These are phyloP conservation scores for Pseudogymnoascus sp. DNA, from an alignment of 2,329 filamentous ascomycete species.

Conservation along the genomic window DNA sequence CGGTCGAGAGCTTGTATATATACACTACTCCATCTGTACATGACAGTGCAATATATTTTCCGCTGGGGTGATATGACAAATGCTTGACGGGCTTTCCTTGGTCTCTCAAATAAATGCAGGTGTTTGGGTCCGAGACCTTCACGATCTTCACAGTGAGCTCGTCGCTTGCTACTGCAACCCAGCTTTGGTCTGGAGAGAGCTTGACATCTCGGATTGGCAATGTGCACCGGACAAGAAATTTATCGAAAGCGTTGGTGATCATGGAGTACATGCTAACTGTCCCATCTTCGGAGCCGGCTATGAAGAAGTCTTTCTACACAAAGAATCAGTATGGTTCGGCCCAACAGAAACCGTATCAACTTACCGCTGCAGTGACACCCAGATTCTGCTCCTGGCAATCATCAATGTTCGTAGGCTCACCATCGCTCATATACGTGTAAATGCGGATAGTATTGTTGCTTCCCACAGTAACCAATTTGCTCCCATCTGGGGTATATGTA, in stretches of 20 bases:
- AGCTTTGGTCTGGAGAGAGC: slow-evolving; percentile 71
- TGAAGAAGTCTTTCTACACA: slow-evolving; percentile 66
- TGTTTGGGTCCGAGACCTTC: slow-evolving; percentile 67
- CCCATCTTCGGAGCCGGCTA: slow-evolving; percentile 87
- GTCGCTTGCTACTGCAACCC: slow-evolving; percentile 94
- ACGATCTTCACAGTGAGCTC: slow-evolving; percentile 89
- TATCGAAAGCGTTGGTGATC: slow-evolving; percentile 64
- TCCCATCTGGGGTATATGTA: slow-evolving; percentile 82
- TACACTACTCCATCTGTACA: slow-evolving; percentile 87
- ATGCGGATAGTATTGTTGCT: slow-evolving; percentile 90
- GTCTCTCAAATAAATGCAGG: slow-evolving; percentile 71
- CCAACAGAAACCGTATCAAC: slow-evolving; percentile 3
- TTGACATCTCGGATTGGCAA: slow-evolving; percentile 80
- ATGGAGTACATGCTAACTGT: slow-evolving; percentile 93
- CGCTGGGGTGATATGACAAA: slow-evolving; percentile 76
- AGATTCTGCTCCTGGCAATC: slow-evolving; percentile 83
- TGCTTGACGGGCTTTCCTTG: slow-evolving; percentile 87
- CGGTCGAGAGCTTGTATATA: slow-evolving; percentile 72
- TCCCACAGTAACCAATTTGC: slow-evolving; percentile 80
- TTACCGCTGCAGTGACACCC: slow-evolving; percentile 63
- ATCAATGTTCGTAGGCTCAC: slow-evolving; percentile 87
- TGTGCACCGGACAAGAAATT: slow-evolving; percentile 75
- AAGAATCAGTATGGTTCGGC: slow-evolving; percentile 14
- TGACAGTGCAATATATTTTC: slow-evolving; percentile 68
- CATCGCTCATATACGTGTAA: slow-evolving; percentile 84